These are phyloP conservation scores for Pseudocercospora fuligena DNA, from an alignment of 2,329 filamentous ascomycete genomes.

Conservation along the genomic window DNA sequence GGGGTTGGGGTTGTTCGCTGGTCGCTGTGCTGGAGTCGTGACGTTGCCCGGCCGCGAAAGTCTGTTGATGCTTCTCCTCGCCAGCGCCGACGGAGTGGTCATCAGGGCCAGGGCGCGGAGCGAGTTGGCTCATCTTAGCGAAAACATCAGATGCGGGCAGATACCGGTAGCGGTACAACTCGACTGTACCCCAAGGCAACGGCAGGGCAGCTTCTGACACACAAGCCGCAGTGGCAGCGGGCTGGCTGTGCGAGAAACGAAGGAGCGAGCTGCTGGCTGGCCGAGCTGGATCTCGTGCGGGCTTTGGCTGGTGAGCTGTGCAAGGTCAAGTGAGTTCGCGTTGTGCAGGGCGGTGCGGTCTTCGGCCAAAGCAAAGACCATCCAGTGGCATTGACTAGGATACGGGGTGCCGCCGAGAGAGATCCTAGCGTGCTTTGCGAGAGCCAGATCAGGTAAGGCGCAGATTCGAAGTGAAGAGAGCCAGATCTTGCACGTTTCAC, in stretches of 20 bases:
- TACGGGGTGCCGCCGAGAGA: neutral
- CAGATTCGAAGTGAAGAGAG: neutral
- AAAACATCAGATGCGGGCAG: neutral
- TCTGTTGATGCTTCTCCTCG: neutral
- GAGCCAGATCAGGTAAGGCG: neutral
- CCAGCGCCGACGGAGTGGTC: neutral
- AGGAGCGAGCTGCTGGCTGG: neutral
- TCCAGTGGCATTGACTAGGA: neutral
- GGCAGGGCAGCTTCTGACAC: neutral
- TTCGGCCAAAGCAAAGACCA: neutral
- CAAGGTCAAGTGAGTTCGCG: neutral
- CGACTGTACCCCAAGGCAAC: neutral
- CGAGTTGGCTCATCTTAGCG: slow-evolving; percentile 1
- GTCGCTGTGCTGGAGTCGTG: neutral
- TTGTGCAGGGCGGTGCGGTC: neutral
- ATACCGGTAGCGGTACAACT: neutral
- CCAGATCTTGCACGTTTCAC: neutral
- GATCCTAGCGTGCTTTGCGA: neutral
- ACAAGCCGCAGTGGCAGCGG: neutral
- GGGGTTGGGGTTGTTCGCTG: slow-evolving; percentile 2
- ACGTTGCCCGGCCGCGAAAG: slow-evolving; percentile 4
- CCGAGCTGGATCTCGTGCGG: neutral
- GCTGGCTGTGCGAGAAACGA: neutral
- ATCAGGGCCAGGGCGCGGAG: neutral
- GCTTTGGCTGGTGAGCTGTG: neutral